Percentiles rank a stretch among this genome's conserved stretches.
These are phyloP conservation scores for Verticillium dahliae DNA, from an alignment of 2,329 filamentous ascomycete species.

Conservation along the genomic window DNA sequence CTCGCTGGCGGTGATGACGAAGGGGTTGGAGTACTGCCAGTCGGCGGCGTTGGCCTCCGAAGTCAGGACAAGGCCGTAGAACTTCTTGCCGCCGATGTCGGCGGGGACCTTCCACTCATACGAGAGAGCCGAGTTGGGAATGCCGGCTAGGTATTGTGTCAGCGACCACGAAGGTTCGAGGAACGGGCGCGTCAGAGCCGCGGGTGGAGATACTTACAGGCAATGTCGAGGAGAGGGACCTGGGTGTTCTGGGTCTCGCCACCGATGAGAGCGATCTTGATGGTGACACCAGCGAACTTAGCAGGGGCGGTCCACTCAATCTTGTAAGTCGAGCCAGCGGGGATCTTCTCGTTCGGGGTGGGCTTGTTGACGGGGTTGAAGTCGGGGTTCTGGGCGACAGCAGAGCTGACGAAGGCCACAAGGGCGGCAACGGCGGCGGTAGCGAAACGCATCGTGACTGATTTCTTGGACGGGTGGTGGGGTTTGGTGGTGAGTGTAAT, in stretches of 20 bases:
- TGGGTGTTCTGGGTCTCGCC: conserved; percentile 38
- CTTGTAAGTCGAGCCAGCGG: conserved; percentile 40
- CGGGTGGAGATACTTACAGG: conserved; percentile 34
- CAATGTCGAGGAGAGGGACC: conserved; percentile 34
- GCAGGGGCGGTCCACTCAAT: conserved; percentile 42
- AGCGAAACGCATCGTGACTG: conserved; percentile 47
- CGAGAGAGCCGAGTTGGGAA: conserved; percentile 35
- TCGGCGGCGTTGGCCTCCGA: conserved; percentile 34
- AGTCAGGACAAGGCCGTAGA: conserved; percentile 53
- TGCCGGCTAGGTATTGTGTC: conserved; percentile 27
- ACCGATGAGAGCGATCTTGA: conserved; percentile 49
- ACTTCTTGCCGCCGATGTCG: conserved; percentile 33
- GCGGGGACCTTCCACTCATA: conserved; percentile 46
- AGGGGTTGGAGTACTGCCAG: conserved; percentile 60
- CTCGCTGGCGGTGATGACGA: conserved; percentile 37
- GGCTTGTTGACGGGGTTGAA: conserved; percentile 51
- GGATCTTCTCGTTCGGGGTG: conserved; percentile 31
- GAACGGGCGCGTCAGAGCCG: neutral
- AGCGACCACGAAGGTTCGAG: neutral
- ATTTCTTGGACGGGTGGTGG: conserved; percentile 1
- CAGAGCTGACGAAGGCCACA: conserved; percentile 44
- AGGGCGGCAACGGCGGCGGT: conserved; percentile 37
- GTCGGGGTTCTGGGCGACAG: conserved; percentile 45
- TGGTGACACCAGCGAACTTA: conserved; percentile 32
- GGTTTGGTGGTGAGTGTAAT: conserved; percentile 3